Conservation (phyloP, 2,329 filamentous ascomycete species). For the Ceratocystis harringtonii region DNA sequence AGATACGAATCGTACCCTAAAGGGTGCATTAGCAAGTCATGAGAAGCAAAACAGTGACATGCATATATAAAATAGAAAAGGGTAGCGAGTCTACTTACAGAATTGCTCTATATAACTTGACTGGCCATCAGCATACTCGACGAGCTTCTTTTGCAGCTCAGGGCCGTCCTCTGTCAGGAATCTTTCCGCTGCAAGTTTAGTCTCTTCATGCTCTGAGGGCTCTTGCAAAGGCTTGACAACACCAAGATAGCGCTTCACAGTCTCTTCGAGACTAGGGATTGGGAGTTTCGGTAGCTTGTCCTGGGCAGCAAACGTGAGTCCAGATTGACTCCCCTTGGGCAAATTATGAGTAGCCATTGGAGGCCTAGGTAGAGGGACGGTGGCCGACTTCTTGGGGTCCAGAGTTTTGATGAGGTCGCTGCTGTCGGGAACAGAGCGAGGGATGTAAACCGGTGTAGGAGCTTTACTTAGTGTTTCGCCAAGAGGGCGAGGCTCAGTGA, state of each 20-base stretch:
- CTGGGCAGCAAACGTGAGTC: conserved; percentile 79
- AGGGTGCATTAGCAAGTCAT: background rate
- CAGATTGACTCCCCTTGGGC: conserved; percentile 43
- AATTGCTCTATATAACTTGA: conserved; percentile 98
- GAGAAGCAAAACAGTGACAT: no score
- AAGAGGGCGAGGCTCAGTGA: conserved; percentile 53
- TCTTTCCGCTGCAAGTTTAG: conserved; percentile 61
- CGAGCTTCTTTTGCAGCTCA: conserved; percentile 72
- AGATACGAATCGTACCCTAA: conserved; percentile 96
- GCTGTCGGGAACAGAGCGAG: conserved; percentile 28
- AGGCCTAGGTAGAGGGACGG: background rate
- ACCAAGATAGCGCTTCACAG: conserved; percentile 64
- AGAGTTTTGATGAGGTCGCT: conserved; percentile 1
- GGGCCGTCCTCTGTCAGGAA: conserved; percentile 72
- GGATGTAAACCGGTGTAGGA: conserved; percentile 20
- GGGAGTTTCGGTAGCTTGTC: conserved; percentile 82
- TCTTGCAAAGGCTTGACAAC: conserved; percentile 70
- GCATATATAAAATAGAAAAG: background rate
- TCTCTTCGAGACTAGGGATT: conserved; percentile 72
- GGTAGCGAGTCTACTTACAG: conserved; percentile 44
- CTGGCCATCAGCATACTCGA: conserved; percentile 77
- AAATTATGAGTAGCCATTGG: conserved; percentile 36
- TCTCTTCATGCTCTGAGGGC: conserved; percentile 68
- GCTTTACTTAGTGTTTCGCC: conserved; percentile 48
- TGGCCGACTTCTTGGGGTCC: background rate